These are phyloP conservation scores for Rhodotorula graminis DNA, from an alignment of 768 basidiomycete genomes.

Conservation along the genomic window DNA sequence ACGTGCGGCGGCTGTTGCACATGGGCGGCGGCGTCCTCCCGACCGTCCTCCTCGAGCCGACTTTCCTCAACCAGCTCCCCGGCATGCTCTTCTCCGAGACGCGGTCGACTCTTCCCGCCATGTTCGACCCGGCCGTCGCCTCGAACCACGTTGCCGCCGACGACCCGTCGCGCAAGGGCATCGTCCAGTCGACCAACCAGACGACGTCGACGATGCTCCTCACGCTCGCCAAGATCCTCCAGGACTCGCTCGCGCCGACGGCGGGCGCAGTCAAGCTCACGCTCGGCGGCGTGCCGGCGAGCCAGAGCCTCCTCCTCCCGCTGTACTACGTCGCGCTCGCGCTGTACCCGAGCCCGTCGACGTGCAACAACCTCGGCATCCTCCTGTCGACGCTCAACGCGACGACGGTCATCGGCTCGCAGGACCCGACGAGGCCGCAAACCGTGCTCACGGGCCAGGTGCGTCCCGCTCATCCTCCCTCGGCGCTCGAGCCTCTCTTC, in stretches of 20 bases:
- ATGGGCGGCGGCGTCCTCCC: slow-evolving; percentile 51
- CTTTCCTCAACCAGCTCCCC: slow-evolving; percentile 49
- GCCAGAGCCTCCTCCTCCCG: slow-evolving; percentile 50
- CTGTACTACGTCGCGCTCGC: slow-evolving; percentile 55
- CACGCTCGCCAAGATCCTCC: slow-evolving; percentile 53
- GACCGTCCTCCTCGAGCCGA: slow-evolving; percentile 51
- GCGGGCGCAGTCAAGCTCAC: slow-evolving; percentile 43
- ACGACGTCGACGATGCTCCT: slow-evolving; percentile 46
- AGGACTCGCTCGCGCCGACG: slow-evolving; percentile 46
- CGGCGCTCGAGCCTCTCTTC: slow-evolving; percentile 8
- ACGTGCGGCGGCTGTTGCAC: slow-evolving; percentile 47
- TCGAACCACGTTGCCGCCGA: background rate
- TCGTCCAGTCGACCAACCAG: slow-evolving; percentile 32
- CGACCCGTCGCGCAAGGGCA: slow-evolving; percentile 16
- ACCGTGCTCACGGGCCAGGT: slow-evolving; percentile 27
- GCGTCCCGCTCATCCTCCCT: background rate
- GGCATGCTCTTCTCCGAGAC: slow-evolving; percentile 49
- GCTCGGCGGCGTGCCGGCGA: slow-evolving; percentile 27
- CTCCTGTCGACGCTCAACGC: slow-evolving; percentile 49
- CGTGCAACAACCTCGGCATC: slow-evolving; percentile 56
- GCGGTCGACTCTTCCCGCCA: slow-evolving; percentile 46
- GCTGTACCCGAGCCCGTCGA: slow-evolving; percentile 52
- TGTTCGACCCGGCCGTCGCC: slow-evolving; percentile 41
- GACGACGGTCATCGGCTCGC: slow-evolving; percentile 36
- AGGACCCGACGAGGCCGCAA: slow-evolving; percentile 19